Evolutionary conservation across 495 filamentous ascomycete genomes (phyloP), one percentile per base, ranked within the genome.

Genomic region (Daldinia vernicosa): DNA sequence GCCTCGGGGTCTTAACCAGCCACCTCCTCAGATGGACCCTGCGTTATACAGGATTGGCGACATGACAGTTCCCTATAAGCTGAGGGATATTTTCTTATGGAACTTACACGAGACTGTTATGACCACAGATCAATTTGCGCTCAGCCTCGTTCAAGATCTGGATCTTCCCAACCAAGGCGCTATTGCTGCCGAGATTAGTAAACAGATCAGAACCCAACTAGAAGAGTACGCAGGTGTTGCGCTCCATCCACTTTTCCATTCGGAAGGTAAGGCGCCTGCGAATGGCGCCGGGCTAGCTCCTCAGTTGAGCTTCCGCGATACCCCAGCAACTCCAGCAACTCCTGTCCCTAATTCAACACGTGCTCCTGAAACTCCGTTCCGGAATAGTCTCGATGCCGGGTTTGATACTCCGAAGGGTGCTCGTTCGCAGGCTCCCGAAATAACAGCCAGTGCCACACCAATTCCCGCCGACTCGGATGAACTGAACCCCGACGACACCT

Each of bases 191-290:
- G 88, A 93, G 66, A 97, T 99, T 77, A 93, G 93, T 81, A 92
- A 89, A 60, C 93, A 97, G 76, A 98, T 99, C 71, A 89, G 96
- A 24, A 92, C 93, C 51, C 95, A 99, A 75, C 82, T 99, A 24
- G 95, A 98, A 78, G 95, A 98, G 78, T 98, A 98, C 75, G 94
- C 95, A 22, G 93, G 94, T 45, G 93, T 98, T 19, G 95, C 95
- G 4, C 84, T 97, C 19, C 95, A 98, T 76, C 94, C 95, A 6
- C 83, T 98, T 6, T 98, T 97, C 78, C 92, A 94, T 70, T 87
- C 86, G 12, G 78, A 78, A 26, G 81, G 76, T n/a, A 56, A 70
- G 14, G 63, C 60, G 6, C 74, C 74, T 40, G 56, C 63, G 8
- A 76, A 72, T 37, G 60, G 68, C 66, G 15, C 24, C n/a, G 35